phyloP scores from a whole-genome alignment of 768 basidiomycete species.

The Candolleomyces eurysporus region DNA sequence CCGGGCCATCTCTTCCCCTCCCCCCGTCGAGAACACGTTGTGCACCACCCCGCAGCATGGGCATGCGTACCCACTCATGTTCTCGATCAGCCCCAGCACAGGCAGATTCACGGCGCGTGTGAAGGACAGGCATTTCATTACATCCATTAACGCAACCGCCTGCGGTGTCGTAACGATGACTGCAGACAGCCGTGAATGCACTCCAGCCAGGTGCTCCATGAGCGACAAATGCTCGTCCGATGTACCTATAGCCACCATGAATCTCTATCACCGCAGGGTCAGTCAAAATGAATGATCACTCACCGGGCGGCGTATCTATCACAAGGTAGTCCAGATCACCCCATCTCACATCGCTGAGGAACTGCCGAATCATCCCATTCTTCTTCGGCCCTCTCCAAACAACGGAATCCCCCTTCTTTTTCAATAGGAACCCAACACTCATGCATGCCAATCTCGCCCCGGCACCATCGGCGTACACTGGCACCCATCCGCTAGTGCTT shows the following conservation, averaged over 20 bases:
- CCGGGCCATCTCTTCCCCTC: conserved; percentile 85
- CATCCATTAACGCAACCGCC: conserved; percentile 92
- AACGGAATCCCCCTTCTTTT: conserved; percentile 87
- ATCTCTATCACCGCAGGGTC: conserved; percentile 12
- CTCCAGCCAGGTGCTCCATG: conserved; percentile 87
- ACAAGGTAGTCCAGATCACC: conserved; percentile 90
- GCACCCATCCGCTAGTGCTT: conserved; percentile 96
- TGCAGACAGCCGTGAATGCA: conserved; percentile 74
- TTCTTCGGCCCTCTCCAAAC: conserved; percentile 99
- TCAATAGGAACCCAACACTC: conserved; percentile 94
- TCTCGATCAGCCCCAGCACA: conserved; percentile 91
- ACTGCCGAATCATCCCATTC: conserved; percentile 97
- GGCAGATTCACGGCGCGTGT: conserved; percentile 84
- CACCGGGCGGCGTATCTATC: conserved; percentile 96
- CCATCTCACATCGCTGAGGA: conserved; percentile 93
- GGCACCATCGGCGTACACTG: conserved; percentile 88
- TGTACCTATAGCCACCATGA: conserved; percentile 61
- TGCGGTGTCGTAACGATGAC: conserved; percentile 97
- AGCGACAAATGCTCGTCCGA: conserved; percentile 98
- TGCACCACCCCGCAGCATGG: conserved; percentile 96
- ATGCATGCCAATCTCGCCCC: conserved; percentile 82
- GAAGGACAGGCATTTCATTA: conserved; percentile 95
- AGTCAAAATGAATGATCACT: conserved; percentile 15
- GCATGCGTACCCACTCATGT: conserved; percentile 98
- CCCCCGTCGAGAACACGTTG: conserved; percentile 93